Percentiles rank a stretch among this genome's conserved stretches.
Conservation (phyloP, 345 rosid species). For the Zanthoxylum bungeanum region DNA sequence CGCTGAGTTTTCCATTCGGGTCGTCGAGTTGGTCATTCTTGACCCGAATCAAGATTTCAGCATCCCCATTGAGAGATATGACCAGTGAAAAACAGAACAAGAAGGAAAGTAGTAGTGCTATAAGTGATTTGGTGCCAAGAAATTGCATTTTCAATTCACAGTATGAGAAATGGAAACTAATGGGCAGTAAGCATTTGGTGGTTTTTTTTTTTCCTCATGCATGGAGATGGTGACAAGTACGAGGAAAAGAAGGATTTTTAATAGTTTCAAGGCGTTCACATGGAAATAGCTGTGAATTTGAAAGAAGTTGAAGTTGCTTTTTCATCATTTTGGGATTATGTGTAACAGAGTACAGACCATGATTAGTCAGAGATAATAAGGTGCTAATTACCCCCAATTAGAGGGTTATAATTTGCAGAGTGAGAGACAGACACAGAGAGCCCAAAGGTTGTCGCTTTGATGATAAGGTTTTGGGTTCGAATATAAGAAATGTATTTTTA, state of each 20-base stretch:
- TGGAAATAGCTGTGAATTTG: slow-evolving; percentile 15
- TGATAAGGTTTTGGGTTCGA: too few relatives aligned
- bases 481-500: too few relatives aligned
- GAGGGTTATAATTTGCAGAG: background rate
- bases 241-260: background rate
- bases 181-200: background rate
- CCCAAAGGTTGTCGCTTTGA: too few relatives aligned
- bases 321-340: background rate
- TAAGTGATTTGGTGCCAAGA: background rate
- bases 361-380: background rate
- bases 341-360: background rate
- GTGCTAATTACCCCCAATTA: too few relatives aligned
- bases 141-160: slow-evolving; percentile 20
- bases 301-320: background rate
- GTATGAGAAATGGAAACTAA: background rate
- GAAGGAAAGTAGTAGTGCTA: background rate
- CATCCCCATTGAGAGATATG: slow-evolving; percentile 35
- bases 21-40: slow-evolving; percentile 37
- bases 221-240: background rate
- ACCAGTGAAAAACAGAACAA: slow-evolving; percentile 10
- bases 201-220: background rate
- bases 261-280: slow-evolving; percentile 10
- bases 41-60: slow-evolving; percentile 49
- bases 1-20: slow-evolving; percentile 37
- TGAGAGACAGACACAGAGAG: too few relatives aligned